Conservation (phyloP, 352 stramenopile species). For the Phytopythium aichiense region DNA sequence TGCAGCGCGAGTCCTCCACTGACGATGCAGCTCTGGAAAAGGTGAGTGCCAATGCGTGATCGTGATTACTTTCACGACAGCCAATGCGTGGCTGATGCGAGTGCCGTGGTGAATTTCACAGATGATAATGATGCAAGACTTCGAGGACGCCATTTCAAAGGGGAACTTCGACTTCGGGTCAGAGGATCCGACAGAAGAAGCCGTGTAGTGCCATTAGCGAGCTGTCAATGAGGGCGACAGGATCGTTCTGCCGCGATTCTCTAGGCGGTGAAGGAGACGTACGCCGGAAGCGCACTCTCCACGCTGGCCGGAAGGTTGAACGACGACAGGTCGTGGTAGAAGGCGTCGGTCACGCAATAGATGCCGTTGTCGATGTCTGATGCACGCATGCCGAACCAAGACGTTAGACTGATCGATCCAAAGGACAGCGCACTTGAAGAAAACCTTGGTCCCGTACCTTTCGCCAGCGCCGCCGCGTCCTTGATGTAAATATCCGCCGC, state of each 20-base stretch:
- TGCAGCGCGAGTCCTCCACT: conserved; percentile 34
- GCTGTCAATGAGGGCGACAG: background rate
- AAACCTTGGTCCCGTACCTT: conserved; percentile 23
- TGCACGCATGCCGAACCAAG: background rate
- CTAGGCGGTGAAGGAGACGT: conserved; percentile 41
- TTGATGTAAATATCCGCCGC: conserved; percentile 57
- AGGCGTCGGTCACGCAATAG: conserved; percentile 71
- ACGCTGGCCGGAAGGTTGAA: conserved; percentile 49
- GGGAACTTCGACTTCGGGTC: conserved; percentile 36
- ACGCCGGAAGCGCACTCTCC: conserved; percentile 45
- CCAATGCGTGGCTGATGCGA: background rate
- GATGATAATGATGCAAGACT: conserved; percentile 43
- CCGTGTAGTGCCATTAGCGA: background rate
- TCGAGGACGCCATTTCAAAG: conserved; percentile 30
- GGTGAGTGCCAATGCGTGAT: conserved; percentile 11
- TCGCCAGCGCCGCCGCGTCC: conserved; percentile 50
- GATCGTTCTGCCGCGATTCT: conserved; percentile 8
- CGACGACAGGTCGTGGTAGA: conserved; percentile 51
- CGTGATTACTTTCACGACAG: too few relatives aligned
- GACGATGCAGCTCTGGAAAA: conserved; percentile 11
- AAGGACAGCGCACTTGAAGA: background rate
- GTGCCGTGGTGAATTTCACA: conserved; percentile 9
- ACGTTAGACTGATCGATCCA: background rate
- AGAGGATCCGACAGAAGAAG: conserved; percentile 7
- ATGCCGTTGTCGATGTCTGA: conserved; percentile 73